These are phyloP conservation scores for Arachis stenosperma DNA, from an alignment of 306 rosid genomes.

Conservation along the genomic window DNA sequence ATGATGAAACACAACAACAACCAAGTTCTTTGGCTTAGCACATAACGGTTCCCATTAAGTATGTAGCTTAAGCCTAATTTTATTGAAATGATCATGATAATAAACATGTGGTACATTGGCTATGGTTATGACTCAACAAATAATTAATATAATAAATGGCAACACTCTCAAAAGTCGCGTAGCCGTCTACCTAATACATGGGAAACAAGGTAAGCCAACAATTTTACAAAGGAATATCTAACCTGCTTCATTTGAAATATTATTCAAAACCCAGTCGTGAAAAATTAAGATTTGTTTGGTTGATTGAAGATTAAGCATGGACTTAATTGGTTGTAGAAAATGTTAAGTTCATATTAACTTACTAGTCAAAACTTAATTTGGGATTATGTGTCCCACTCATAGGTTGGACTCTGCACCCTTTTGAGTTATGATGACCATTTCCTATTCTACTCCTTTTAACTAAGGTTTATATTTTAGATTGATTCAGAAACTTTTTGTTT, in stretches of 20 bases:
- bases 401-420: neutral
- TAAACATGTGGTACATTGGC: slow-evolving; percentile 15
- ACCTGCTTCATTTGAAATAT: slow-evolving; percentile 51
- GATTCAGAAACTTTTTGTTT: no score
- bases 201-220: slow-evolving; percentile 17
- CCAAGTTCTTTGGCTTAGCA: neutral
- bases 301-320: slow-evolving; percentile 45
- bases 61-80: neutral
- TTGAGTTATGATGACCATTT: no score
- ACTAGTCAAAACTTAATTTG: slow-evolving; percentile 21
- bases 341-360: neutral
- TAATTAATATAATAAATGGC: neutral
- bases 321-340: slow-evolving; percentile 24
- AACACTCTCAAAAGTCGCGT: slow-evolving; percentile 40
- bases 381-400: neutral
- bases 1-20: no score
- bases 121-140: slow-evolving; percentile 39
- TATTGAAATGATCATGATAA: neutral
- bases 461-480: no score
- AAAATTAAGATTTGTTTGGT: slow-evolving; percentile 42
- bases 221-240: slow-evolving; percentile 36
- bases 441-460: no score
- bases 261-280: slow-evolving; percentile 5
- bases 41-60: neutral
- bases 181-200: slow-evolving; percentile 59